Evolutionary conservation across 2,329 filamentous ascomycete genomes (phyloP), one percentile per base, ranked within the genome.

Genomic region (Botrytis paeoniae): DNA sequence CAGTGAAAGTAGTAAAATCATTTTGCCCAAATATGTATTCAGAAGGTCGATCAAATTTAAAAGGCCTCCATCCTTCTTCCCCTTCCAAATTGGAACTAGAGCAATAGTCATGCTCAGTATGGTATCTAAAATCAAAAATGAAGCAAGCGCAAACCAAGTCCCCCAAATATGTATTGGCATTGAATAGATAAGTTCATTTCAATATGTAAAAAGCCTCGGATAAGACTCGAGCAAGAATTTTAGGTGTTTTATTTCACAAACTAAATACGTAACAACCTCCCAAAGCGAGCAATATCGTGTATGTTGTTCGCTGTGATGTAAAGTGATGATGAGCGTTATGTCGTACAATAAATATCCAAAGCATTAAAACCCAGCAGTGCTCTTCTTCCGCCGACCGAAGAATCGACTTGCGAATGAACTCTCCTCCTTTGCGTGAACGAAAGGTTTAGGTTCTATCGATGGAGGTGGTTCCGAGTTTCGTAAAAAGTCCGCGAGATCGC

Each of bases 401-500:
- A 73, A 63, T n/a, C 72, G 59, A n/a, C 72, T 71, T 39, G 71
- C 71, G 22, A 73, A 73, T 43, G 45, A 51, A 32, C 43, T 48
- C 35, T 73, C 72, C 48, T 73, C 68, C n/a, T 71, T 73, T 20
- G 69, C 54, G 29, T 60, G 60, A 29, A 62, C 32, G 32, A 71
- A 71, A 45, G 59, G 66, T 45, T 64, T 70, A 9, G 72, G 48
- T 37, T 60, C 68, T 12, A 57, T 64, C 5, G 43, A 32, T 32
- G 59, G n/a, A 16, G 79, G 77, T 20, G 79, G 78, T 43, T 79
- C 76, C 43, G 75, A 77, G 18, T 73, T 71, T 69, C 75, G 76
- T 16, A 96, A 83, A 80, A 95, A 95, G 69, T 89, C 89, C 0
- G 93, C 92, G 62, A 95, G 82, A 69, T 94, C 92, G 29, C 87